A percentile compares a stretch with the other conserved stretches of the same genome.
Conservation (phyloP, 2,329 filamentous ascomycete genomes). For the Pseudogymnoascus sp. region DNA sequence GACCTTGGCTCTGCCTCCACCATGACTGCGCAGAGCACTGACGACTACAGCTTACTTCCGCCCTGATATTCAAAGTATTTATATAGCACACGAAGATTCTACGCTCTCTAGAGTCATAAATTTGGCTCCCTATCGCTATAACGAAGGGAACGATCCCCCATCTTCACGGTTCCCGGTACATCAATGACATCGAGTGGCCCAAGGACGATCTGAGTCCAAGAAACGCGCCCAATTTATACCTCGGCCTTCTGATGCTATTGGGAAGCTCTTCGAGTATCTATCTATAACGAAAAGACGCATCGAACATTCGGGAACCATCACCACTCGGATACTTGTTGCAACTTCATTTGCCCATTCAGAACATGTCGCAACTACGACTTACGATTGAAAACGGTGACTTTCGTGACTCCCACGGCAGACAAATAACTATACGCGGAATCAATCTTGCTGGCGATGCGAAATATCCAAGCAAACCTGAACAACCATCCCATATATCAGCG, state of each 20-base stretch:
- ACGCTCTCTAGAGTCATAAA: not conserved
- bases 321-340: not conserved
- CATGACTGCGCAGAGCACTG: not conserved
- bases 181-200: not conserved
- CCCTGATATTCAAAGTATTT: not conserved
- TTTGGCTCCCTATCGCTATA: not conserved
- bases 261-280: not conserved
- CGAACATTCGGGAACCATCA: not conserved
- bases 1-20: not conserved
- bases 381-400: constrained; percentile 81
- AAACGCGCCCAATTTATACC: not conserved
- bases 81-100: not conserved
- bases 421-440: constrained; percentile 85
- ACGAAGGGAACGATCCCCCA: not conserved
- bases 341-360: not conserved
- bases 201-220: not conserved
- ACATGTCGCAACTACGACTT: constrained; percentile 68
- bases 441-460: constrained; percentile 90
- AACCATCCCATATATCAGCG: constrained; percentile 68
- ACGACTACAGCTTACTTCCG: not conserved
- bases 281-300: not conserved
- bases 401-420: constrained; percentile 69
- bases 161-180: not conserved
- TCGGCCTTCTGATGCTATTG: not conserved
- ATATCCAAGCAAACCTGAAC: constrained; percentile 70